These are phyloP conservation scores for Carpinus viminea DNA, from an alignment of 306 rosid species.

Conservation along the genomic window DNA sequence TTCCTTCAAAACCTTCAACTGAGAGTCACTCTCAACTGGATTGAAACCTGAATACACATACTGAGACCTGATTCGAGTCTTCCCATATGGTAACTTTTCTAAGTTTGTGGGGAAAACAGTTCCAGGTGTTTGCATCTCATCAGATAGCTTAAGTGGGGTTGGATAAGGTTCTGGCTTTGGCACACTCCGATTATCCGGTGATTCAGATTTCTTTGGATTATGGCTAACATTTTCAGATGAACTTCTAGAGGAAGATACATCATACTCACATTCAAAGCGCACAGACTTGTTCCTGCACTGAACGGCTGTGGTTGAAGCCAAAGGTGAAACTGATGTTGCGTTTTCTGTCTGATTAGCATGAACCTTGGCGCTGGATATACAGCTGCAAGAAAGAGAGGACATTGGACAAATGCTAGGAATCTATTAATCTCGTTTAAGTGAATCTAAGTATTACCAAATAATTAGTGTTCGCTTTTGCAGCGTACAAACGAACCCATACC, in stretches of 20 bases:
- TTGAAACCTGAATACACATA: constrained; percentile 55
- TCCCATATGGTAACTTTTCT: constrained; percentile 51
- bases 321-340: constrained; percentile 41
- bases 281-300: constrained; percentile 67
- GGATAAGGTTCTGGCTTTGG: constrained; percentile 61
- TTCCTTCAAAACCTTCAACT: constrained; percentile 43
- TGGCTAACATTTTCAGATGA: constrained; percentile 49
- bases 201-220: constrained; percentile 33
- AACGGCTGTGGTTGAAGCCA: constrained; percentile 42
- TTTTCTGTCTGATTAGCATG: constrained; percentile 32
- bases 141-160: constrained; percentile 78
- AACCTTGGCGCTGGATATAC: constrained; percentile 28
- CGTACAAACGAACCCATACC: not conserved
- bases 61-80: constrained; percentile 64
- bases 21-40: constrained; percentile 43
- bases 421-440: not conserved
- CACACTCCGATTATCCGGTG: constrained; percentile 51
- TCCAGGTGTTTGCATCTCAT: constrained; percentile 95
- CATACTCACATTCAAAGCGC: constrained; percentile 61
- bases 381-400: constrained; percentile 25
- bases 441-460: not conserved
- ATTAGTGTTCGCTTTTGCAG: not conserved
- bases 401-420: not conserved
- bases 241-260: constrained; percentile 46
- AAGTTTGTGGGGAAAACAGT: constrained; percentile 70